phyloP scores from a whole-genome alignment of 1,284 basidiomycete species.

The Mycosarcoma maydis region DNA sequence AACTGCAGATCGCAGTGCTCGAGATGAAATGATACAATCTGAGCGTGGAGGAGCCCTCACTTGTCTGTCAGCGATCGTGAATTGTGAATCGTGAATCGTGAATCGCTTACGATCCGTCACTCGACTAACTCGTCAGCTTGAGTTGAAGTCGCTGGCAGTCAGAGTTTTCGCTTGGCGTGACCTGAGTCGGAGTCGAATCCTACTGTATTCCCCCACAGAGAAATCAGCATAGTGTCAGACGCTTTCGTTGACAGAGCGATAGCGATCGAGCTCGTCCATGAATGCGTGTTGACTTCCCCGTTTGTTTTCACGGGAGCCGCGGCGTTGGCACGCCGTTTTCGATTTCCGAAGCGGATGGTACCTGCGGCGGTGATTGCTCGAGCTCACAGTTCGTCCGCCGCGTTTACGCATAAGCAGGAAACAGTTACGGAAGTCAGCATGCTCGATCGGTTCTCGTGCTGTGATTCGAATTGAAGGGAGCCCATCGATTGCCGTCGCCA shows the following conservation, averaged over 20 bases:
- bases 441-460: conserved; percentile 5
- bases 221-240: too few relatives aligned
- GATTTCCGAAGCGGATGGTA: conserved; percentile 3
- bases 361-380: conserved; percentile 15
- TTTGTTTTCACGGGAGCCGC: conserved; percentile 10
- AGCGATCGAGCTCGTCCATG: not conserved
- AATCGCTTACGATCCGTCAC: too few relatives aligned
- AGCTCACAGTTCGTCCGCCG: not conserved
- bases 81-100: too few relatives aligned
- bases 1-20: not conserved
- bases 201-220: not conserved
- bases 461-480: too few relatives aligned
- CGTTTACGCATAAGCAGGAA: too few relatives aligned
- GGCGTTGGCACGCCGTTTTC: not conserved
- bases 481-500: too few relatives aligned
- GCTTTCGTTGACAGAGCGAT: too few relatives aligned
- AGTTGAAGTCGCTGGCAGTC: too few relatives aligned
- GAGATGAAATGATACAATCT: not conserved
- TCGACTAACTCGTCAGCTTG: too few relatives aligned
- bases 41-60: too few relatives aligned
- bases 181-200: not conserved
- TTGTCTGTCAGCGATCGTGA: too few relatives aligned
- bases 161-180: conserved; percentile 7
- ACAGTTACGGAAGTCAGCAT: conserved; percentile 16
- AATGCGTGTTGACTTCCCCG: conserved; percentile 1